phyloP scores from a whole-genome alignment of 208 protist genomes.

The Spongospora subterranea region DNA sequence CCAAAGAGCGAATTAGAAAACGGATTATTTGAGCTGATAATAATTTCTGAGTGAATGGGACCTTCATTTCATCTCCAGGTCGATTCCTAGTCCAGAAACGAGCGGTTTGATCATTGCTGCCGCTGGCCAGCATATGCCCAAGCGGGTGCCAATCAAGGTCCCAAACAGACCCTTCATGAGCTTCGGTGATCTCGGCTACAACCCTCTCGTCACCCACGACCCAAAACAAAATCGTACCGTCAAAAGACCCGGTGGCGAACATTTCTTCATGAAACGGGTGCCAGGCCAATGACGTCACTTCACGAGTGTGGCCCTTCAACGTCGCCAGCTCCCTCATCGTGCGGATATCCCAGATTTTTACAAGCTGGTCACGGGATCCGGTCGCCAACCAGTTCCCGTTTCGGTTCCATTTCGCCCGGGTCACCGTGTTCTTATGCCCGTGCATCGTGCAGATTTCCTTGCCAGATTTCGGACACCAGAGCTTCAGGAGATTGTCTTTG shows the following conservation, averaged over 20 bases:
- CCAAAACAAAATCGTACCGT: conserved; percentile 84
- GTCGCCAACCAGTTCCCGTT: conserved; percentile 84
- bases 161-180: conserved; percentile 81
- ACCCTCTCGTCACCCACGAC: conserved; percentile 70
- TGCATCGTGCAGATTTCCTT: conserved; percentile 76
- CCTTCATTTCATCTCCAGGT: conserved; percentile 67
- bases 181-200: conserved; percentile 65
- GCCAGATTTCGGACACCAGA: conserved; percentile 82
- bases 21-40: too few relatives aligned
- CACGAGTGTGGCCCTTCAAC: conserved; percentile 80
- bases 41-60: too few relatives aligned
- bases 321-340: conserved; percentile 77
- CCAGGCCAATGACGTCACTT: conserved; percentile 79
- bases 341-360: conserved; percentile 82
- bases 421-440: conserved; percentile 79
- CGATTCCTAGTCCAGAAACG: conserved; percentile 79
- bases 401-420: conserved; percentile 72
- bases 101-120: conserved; percentile 74
- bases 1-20: neutral
- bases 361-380: conserved; percentile 73
- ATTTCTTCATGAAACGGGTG: conserved; percentile 84
- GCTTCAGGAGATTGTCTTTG: conserved; percentile 83
- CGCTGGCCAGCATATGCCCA: conserved; percentile 81
- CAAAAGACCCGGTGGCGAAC: conserved; percentile 78
- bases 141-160: conserved; percentile 85